Conservation (phyloP, 2,329 filamentous ascomycete species). For the Aspergillus aculeatinus region DNA sequence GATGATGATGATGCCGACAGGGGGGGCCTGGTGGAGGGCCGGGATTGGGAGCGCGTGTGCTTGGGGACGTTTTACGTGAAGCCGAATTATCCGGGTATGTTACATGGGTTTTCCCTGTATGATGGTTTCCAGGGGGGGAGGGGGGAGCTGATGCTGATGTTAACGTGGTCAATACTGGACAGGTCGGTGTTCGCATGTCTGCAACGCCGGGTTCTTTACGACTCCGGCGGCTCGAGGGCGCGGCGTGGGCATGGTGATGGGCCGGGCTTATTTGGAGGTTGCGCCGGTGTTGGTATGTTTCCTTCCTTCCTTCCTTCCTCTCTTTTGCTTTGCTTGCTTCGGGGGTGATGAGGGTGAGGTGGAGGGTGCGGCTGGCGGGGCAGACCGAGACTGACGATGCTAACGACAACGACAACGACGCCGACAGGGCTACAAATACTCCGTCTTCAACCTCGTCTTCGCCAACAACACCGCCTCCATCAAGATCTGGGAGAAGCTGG, state of each 20-base stretch:
- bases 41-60: constrained; percentile 37
- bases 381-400: too few species aligned
- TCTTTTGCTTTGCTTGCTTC: neutral
- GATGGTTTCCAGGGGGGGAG: too few species aligned
- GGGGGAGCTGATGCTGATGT: neutral
- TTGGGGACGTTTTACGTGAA: constrained; percentile 44
- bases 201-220: constrained; percentile 41
- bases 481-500: constrained; percentile 40
- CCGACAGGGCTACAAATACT: constrained; percentile 41
- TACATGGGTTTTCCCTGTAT: neutral
- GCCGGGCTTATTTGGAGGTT: constrained; percentile 37
- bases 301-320: neutral
- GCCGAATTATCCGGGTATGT: constrained; percentile 42
- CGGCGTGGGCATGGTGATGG: constrained; percentile 39
- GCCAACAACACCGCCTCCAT: constrained; percentile 41
- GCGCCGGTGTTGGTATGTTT: constrained; percentile 37
- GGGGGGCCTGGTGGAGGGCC: constrained; percentile 23
- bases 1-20: constrained; percentile 16
- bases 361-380: neutral
- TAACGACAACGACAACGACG: too few species aligned
- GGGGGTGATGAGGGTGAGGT: neutral
- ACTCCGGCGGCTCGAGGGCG: constrained; percentile 32
- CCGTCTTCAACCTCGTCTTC: constrained; percentile 44
- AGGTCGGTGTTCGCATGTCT: constrained; percentile 43
- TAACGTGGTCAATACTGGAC: neutral